phyloP scores from a whole-genome alignment of 345 rosid species.

The Eucalyptus microcorys region DNA sequence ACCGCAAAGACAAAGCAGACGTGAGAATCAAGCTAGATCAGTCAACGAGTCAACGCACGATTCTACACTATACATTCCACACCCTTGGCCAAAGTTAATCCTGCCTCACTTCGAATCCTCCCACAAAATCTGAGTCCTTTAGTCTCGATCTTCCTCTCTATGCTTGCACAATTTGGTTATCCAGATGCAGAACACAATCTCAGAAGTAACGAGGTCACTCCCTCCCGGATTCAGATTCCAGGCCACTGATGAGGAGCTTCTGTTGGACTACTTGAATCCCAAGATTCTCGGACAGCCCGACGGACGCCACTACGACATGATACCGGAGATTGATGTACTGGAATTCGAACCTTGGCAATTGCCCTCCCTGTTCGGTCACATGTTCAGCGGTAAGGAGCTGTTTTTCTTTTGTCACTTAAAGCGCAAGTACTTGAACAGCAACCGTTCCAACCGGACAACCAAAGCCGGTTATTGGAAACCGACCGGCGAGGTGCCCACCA shows the following conservation, averaged over 20 bases:
- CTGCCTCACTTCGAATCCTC: neutral
- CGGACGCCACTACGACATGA: neutral
- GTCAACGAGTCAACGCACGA: neutral
- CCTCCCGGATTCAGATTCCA: constrained; percentile 22
- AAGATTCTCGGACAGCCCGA: constrained; percentile 3
- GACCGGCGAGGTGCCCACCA: constrained; percentile 5
- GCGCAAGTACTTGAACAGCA: constrained; percentile 6
- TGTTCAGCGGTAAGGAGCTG: constrained; percentile 9
- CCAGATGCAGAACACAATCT: neutral
- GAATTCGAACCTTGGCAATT: constrained; percentile 38
- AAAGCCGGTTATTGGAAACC: constrained; percentile 40
- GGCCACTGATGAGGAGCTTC: constrained; percentile 30
- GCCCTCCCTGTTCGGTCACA: constrained; percentile 3
- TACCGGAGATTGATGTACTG: constrained; percentile 20
- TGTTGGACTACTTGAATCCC: constrained; percentile 9
- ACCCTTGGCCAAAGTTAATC: neutral
- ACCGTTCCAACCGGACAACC: constrained; percentile 3
- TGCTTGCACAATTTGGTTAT: neutral
- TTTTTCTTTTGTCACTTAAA: constrained; percentile 14
- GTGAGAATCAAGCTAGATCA: neutral
- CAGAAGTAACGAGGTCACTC: neutral
- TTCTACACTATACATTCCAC: neutral
- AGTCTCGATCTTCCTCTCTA: neutral
- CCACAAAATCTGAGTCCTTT: neutral
- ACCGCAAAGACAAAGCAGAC: neutral